Conservation (phyloP, 2,329 filamentous ascomycete species). For the Ustulina deusta region DNA sequence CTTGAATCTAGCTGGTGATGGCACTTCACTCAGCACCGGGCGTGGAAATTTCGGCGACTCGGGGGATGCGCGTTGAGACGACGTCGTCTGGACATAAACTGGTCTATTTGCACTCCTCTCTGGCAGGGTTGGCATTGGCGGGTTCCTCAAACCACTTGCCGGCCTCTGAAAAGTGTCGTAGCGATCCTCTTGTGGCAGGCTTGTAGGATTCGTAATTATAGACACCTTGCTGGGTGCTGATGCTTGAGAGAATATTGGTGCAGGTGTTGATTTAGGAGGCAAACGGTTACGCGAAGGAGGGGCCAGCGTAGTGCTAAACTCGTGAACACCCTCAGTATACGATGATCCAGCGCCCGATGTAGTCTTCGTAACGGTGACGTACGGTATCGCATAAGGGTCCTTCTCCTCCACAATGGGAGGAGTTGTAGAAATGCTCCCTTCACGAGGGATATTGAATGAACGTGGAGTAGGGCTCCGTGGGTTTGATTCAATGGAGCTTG, state of each 20-base stretch:
- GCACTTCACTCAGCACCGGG: constrained; percentile 62
- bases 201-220: constrained; percentile 36
- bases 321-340: constrained; percentile 34
- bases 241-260: constrained; percentile 30
- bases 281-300: constrained; percentile 43
- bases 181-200: constrained; percentile 41
- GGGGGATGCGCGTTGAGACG: constrained; percentile 42
- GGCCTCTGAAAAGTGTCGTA: constrained; percentile 43
- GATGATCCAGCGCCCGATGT: constrained; percentile 34
- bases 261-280: constrained; percentile 33
- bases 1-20: constrained; percentile 64
- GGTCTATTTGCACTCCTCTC: constrained; percentile 49
- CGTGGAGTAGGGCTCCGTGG: constrained; percentile 49
- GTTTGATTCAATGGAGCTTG: constrained; percentile 61
- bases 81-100: constrained; percentile 37
- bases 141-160: constrained; percentile 40
- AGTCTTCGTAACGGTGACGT: constrained; percentile 37
- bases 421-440: constrained; percentile 55
- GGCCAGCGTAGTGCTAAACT: constrained; percentile 28
- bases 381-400: constrained; percentile 27
- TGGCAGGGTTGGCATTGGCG: constrained; percentile 49
- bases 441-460: constrained; percentile 56
- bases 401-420: constrained; percentile 58
- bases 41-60: constrained; percentile 51
- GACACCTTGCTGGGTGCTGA: constrained; percentile 43